Percentiles rank a stretch among this genome's conserved stretches.
Evolutionary conservation across 1,284 basidiomycete genomes (phyloP).

Genomic region (Stygiomarasmius scandens): DNA sequence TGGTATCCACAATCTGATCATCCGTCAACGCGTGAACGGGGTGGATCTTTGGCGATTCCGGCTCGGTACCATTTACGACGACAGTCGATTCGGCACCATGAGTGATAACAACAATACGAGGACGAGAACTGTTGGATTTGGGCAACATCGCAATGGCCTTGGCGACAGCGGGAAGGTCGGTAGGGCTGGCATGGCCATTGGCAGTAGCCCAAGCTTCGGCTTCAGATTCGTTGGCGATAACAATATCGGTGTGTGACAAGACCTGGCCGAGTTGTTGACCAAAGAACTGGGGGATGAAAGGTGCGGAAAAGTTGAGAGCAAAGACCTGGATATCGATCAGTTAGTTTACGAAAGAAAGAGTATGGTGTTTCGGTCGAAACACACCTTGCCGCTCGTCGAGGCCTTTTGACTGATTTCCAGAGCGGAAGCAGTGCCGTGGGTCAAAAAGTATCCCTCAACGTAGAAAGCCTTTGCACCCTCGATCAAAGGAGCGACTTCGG

Average conservation of each 20-base stretch:
- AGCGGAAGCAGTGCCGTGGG: slow-evolving; percentile 75
- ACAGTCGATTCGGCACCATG: slow-evolving; percentile 86
- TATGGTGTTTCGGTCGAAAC: slow-evolving; percentile 6
- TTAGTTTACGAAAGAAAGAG: not conserved
- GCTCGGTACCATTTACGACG: slow-evolving; percentile 68
- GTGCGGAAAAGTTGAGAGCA: slow-evolving; percentile 93
- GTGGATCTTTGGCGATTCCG: slow-evolving; percentile 58
- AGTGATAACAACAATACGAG: slow-evolving; percentile 90
- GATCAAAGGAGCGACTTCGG: slow-evolving; percentile 68
- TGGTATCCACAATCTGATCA: slow-evolving; percentile 92
- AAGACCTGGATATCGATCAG: slow-evolving; percentile 61
- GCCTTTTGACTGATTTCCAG: slow-evolving; percentile 74
- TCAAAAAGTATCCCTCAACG: slow-evolving; percentile 88
- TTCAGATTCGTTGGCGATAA: slow-evolving; percentile 96
- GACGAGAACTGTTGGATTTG: slow-evolving; percentile 72
- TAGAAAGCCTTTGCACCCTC: slow-evolving; percentile 77
- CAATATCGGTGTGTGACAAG: slow-evolving; percentile 81
- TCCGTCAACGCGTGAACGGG: slow-evolving; percentile 65
- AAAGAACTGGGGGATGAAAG: slow-evolving; percentile 98
- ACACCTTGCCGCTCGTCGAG: slow-evolving; percentile 62
- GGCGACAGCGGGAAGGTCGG: slow-evolving; percentile 72
- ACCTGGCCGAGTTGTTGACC: slow-evolving; percentile 78
- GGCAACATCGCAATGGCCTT: slow-evolving; percentile 69
- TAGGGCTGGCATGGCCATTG: slow-evolving; percentile 57
- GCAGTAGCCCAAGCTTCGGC: slow-evolving; percentile 86